A percentile compares a stretch with the other conserved stretches of the same genome.
Evolutionary conservation across 345 rosid species (phyloP).

Genomic region (Laguncularia racemosa): DNA sequence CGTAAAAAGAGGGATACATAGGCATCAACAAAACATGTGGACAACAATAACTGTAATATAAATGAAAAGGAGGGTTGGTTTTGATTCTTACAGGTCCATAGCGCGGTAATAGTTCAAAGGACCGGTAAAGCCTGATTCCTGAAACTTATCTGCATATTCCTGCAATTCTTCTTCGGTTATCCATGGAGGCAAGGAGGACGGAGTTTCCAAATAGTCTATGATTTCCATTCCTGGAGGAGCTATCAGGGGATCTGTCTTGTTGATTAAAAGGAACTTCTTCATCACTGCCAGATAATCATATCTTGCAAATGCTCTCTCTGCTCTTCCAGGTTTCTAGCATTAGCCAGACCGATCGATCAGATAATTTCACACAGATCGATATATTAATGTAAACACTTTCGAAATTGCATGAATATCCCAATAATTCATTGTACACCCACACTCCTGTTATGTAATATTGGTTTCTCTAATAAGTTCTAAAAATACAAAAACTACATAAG

Average conservation of each 20-base stretch:
- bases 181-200: constrained; percentile 44
- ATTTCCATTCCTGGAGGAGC: constrained; percentile 60
- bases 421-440: no score
- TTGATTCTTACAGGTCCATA: constrained; percentile 39
- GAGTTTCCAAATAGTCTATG: constrained; percentile 48
- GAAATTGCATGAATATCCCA: no score
- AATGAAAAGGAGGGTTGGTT: no score
- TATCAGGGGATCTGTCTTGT: constrained; percentile 36
- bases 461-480: no score
- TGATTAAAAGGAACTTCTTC: constrained; percentile 58
- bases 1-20: no score
- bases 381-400: neutral
- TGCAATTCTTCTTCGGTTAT: constrained; percentile 58
- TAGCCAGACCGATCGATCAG: neutral
- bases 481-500: no score
- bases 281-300: constrained; percentile 49
- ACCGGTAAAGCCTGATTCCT: constrained; percentile 57
- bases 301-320: constrained; percentile 57
- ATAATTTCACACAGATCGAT: neutral
- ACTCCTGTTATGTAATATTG: no score
- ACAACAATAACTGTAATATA: no score
- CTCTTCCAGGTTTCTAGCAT: constrained; percentile 60
- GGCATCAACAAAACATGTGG: no score
- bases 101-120: constrained; percentile 57
- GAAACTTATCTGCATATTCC: constrained; percentile 53